Evolutionary conservation across 352 stramenopile genomes (phyloP).

Genomic region (Pythium plurisporium): DNA sequence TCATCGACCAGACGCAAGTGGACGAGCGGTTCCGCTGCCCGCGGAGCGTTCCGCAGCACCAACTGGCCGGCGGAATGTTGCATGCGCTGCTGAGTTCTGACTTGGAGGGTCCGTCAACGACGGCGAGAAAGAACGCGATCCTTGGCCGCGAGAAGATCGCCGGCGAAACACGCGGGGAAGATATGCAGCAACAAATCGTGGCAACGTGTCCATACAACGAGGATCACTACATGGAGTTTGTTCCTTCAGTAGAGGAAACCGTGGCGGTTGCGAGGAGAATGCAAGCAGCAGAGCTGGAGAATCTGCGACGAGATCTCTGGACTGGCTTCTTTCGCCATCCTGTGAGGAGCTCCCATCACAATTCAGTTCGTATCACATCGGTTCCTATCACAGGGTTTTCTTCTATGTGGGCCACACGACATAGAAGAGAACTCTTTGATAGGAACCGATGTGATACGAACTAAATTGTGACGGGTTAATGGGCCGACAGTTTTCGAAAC

Average conservation of each 20-base stretch:
- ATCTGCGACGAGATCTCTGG: not conserved
- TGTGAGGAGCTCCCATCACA: no score
- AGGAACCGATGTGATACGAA: no score
- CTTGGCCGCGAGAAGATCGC: not conserved
- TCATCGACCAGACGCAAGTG: no score
- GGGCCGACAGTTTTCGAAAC: no score
- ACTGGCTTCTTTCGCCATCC: conserved; percentile 14
- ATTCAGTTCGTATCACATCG: conserved; percentile 1
- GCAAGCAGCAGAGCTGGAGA: not conserved
- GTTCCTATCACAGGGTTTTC: not conserved
- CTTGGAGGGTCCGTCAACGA: not conserved
- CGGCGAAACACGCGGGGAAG: no score
- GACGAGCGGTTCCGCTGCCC: not conserved
- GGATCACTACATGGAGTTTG: no score
- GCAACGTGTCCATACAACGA: no score
- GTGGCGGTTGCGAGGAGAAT: no score
- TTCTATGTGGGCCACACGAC: not conserved
- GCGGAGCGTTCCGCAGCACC: conserved; percentile 10
- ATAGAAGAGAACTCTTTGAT: no score
- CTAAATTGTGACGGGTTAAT: no score
- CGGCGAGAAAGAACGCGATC: not conserved
- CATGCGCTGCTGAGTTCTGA: conserved; percentile 12
- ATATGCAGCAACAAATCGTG: no score
- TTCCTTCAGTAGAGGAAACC: no score
- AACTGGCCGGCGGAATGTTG: not conserved